phyloP scores from a whole-genome alignment of 306 rosid species.

The Begonia peltatifolia region DNA sequence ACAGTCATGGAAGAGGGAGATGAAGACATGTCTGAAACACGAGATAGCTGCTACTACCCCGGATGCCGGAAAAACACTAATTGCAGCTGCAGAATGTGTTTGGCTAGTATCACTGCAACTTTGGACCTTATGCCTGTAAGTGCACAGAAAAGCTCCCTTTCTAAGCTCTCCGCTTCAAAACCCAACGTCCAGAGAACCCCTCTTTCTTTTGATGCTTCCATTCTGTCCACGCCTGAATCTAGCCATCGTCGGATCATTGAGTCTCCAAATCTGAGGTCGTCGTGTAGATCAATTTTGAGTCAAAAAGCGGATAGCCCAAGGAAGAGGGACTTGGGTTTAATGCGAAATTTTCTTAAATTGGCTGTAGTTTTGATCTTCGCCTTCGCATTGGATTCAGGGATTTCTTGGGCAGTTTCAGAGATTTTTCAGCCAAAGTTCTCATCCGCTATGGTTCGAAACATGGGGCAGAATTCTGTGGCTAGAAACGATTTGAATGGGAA shows the following conservation, averaged over 20 bases:
- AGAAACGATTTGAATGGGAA: slow-evolving; percentile 46
- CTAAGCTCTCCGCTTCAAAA: slow-evolving; percentile 37
- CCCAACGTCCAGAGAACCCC: slow-evolving; percentile 36
- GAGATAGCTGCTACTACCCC: slow-evolving; percentile 64
- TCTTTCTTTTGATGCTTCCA: slow-evolving; percentile 38
- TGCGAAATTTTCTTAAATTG: slow-evolving; percentile 13
- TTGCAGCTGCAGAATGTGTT: slow-evolving; percentile 60
- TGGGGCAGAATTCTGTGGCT: slow-evolving; percentile 29
- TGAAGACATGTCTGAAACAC: slow-evolving; percentile 15
- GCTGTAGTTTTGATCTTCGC: slow-evolving; percentile 26
- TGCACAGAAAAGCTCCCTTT: slow-evolving; percentile 45
- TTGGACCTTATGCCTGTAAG: slow-evolving; percentile 66
- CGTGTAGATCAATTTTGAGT: slow-evolving; percentile 11
- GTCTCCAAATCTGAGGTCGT: slow-evolving; percentile 22
- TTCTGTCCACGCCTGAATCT: slow-evolving; percentile 39
- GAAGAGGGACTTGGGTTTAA: slow-evolving; percentile 8
- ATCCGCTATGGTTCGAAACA: slow-evolving; percentile 24
- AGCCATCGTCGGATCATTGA: not conserved
- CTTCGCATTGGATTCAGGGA: slow-evolving; percentile 20
- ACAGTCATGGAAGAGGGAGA: slow-evolving; percentile 25
- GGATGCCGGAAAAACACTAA: slow-evolving; percentile 73
- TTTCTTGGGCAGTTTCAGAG: slow-evolving; percentile 21
- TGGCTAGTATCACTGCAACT: slow-evolving; percentile 76
- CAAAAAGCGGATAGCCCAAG: slow-evolving; percentile 7
- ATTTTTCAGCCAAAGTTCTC: slow-evolving; percentile 27